Evolutionary conservation across 768 basidiomycete genomes (phyloP), one percentile per base, ranked within the genome.

Genomic region (Hericium rajendrae): DNA sequence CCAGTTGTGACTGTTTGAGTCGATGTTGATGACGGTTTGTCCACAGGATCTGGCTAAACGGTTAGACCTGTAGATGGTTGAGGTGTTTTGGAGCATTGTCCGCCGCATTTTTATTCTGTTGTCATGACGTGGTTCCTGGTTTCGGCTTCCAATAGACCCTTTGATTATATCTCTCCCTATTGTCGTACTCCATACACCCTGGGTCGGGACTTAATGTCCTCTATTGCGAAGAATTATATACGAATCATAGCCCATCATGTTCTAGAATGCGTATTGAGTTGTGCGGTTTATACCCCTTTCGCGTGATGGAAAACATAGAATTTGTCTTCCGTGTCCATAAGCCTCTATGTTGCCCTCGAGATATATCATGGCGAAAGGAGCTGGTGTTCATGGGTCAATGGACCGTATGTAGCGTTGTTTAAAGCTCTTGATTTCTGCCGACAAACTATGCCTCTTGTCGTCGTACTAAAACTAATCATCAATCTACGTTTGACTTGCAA

Each of bases 1-100:
- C 54, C 16, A 54, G 20, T 15, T 49, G 12, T 16, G 12, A 41
- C 28, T 11, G 38, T 6, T 58, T 1, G 11, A 18, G 15, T 22
- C 32, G 12, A 9, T 38, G 13, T 53, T 60, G 1, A 56, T 43
- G 18, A 48, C 38, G 9, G 48, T 18, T 40, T 10, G 12, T 38
- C 22, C 37, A 53, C 60, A 74, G 73, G 74, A 60, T 76, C 75
- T 68, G 75, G 75, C 65, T 76, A 72, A 76, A 64, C 56, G 61
- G 59, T 56, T 61, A 59, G 54, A 59, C 58, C 54, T 46, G 61
- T 59, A 64, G 40, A 58, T 53, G 51, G 48, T 55, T 51, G 40
- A 60, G 53, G 57, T 48, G 48, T 46, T 56, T 51, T 59, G 51
- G 53, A 59, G 52, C 48, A 48, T 61, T 56, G 57, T 57, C 61